Conservation (phyloP, 2,329 filamentous ascomycete species). For the Drechmeria coniospora region DNA sequence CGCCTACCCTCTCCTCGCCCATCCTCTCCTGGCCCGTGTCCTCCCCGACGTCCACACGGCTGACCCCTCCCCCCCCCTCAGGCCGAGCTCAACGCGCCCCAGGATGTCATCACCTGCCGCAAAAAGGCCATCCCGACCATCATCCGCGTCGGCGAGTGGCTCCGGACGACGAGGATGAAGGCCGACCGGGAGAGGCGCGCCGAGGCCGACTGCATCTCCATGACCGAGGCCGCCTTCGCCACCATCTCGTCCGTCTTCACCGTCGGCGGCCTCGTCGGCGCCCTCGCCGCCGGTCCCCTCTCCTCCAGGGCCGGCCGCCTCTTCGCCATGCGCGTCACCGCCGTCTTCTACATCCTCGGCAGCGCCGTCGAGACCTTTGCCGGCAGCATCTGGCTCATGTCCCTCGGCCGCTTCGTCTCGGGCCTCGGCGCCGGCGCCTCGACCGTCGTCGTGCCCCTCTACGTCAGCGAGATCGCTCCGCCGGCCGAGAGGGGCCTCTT, state of each 20-base stretch:
- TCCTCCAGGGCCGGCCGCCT: conserved; percentile 64
- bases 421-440: conserved; percentile 77
- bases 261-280: conserved; percentile 71
- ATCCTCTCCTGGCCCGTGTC: too few species aligned
- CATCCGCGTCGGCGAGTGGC: conserved; percentile 12
- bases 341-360: conserved; percentile 60
- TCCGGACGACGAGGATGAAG: conserved; percentile 10
- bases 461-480: conserved; percentile 84
- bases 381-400: conserved; percentile 49
- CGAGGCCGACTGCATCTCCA: conserved; percentile 64
- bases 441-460: conserved; percentile 86
- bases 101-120: conserved; percentile 83
- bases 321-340: conserved; percentile 61
- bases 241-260: conserved; percentile 85
- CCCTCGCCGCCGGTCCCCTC: conserved; percentile 64
- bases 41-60: neutral
- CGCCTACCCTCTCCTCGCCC: neutral
- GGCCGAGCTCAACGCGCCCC: conserved; percentile 90
- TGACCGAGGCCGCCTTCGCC: conserved; percentile 69
- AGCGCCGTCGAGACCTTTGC: conserved; percentile 63
- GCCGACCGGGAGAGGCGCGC: conserved; percentile 7
- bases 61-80: conserved; percentile 3
- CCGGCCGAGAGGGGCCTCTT: conserved; percentile 63
- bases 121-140: conserved; percentile 28
- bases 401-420: conserved; percentile 60